phyloP scores from a whole-genome alignment of 2,329 filamentous ascomycete species.

The Fusarium sp. region DNA sequence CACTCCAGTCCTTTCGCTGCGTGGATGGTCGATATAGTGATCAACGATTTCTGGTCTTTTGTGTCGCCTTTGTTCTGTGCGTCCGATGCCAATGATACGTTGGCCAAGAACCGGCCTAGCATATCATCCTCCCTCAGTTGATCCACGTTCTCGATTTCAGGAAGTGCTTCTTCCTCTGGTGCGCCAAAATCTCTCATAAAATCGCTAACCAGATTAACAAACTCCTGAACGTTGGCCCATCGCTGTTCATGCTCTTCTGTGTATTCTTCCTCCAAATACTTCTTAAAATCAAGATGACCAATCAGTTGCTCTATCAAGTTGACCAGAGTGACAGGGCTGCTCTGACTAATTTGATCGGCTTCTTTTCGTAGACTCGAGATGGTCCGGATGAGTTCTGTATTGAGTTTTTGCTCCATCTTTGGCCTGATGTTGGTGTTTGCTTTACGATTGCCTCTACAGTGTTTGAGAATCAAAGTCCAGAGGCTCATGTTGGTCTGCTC shows the following conservation, averaged over 20 bases:
- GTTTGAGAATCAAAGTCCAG: conserved; percentile 76
- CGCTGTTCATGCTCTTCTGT: conserved; percentile 80
- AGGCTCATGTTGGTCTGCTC: conserved; percentile 75
- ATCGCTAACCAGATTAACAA: conserved; percentile 83
- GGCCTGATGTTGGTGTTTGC: conserved; percentile 63
- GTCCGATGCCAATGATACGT: conserved; percentile 87
- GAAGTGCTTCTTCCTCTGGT: conserved; percentile 66
- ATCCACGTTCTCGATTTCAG: conserved; percentile 76
- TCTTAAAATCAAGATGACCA: conserved; percentile 76
- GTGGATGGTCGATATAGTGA: conserved; percentile 96
- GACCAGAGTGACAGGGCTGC: conserved; percentile 54
- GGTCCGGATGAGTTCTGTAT: conserved; percentile 61
- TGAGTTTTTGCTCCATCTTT: conserved; percentile 65
- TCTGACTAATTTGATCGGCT: conserved; percentile 44
- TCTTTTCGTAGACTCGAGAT: conserved; percentile 50
- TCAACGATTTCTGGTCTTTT: conserved; percentile 67
- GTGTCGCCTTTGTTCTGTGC: conserved; percentile 72
- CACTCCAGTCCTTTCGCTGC: conserved; percentile 96
- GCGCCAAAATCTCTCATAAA: conserved; percentile 63
- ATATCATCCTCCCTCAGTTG: conserved; percentile 73
- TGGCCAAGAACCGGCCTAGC: conserved; percentile 86
- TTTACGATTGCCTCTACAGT: conserved; percentile 62
- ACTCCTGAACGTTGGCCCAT: conserved; percentile 90
- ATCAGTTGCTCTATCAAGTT: conserved; percentile 66
- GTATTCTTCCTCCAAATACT: conserved; percentile 78